Conservation (phyloP, 169 alveolate species). For the Amoebophrya sp. region DNA sequence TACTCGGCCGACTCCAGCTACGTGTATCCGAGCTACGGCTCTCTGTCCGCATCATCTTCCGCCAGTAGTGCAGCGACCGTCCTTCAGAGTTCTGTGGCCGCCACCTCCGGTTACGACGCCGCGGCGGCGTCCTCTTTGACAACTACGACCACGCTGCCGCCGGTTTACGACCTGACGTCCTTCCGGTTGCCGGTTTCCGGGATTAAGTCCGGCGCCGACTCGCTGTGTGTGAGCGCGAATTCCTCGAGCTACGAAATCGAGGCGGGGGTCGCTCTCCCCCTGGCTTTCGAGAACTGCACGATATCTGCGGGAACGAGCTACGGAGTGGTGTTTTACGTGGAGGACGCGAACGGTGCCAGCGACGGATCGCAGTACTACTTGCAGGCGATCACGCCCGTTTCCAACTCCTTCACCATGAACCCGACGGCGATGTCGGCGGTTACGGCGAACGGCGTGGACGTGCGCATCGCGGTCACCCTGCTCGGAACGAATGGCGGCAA, state of each 20-base stretch:
- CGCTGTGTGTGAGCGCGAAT: too few species aligned
- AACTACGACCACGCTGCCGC: background rate
- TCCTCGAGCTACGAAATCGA: too few species aligned
- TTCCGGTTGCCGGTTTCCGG: background rate
- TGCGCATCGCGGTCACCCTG: background rate
- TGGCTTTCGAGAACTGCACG: background rate
- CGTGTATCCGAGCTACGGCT: too few species aligned
- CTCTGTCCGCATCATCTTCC: too few species aligned
- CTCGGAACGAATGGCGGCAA: background rate
- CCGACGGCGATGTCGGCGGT: background rate
- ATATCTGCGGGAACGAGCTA: background rate
- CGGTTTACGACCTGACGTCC: background rate
- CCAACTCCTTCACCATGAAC: background rate
- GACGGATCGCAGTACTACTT: background rate
- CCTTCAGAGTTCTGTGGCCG: too few species aligned
- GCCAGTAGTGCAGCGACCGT: too few species aligned
- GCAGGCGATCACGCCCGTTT: background rate
- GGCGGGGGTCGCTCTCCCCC: too few species aligned
- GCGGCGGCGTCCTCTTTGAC: background rate
- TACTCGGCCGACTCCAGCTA: too few species aligned
- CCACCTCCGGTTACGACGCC: background rate
- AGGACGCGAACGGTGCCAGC: background rate
- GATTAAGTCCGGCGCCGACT: too few species aligned
- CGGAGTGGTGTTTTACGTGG: background rate
- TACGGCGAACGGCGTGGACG: background rate